A percentile compares a stretch with the other conserved stretches of the same genome.
These are phyloP conservation scores for Eimeria brunetti DNA, from an alignment of 169 alveolate genomes.

Conservation along the genomic window DNA sequence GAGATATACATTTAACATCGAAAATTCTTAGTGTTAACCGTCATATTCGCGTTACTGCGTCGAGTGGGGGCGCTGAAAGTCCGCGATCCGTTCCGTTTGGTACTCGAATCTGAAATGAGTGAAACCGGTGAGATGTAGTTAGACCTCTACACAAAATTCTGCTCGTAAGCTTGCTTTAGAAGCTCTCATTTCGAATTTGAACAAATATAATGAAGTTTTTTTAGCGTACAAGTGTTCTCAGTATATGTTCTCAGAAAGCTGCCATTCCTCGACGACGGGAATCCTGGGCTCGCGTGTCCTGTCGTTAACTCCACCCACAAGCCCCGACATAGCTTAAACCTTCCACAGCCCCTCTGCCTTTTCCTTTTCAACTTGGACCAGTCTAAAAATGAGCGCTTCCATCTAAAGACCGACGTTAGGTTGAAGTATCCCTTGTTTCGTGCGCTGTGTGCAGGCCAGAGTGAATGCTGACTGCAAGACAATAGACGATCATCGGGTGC, in stretches of 20 bases:
- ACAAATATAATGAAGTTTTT: background rate
- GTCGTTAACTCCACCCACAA: background rate
- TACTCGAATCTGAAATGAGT: background rate
- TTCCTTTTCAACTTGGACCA: background rate
- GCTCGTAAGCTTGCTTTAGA: background rate
- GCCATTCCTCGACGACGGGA: background rate
- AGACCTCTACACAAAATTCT: background rate
- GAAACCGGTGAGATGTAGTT: background rate
- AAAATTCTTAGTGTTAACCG: background rate
- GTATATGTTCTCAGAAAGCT: background rate
- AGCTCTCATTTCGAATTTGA: background rate
- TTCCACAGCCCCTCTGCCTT: background rate
- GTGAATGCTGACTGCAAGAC: background rate
- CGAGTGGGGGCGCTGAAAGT: background rate
- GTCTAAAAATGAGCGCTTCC: background rate
- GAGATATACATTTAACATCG: background rate
- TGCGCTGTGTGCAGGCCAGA: background rate
- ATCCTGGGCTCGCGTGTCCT: slow-evolving; percentile 11
- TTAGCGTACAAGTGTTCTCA: background rate
- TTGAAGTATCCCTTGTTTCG: background rate
- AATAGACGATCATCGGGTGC: background rate
- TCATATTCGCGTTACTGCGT: background rate
- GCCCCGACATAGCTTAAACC: background rate
- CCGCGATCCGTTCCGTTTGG: background rate
- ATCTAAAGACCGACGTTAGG: background rate